Evolutionary conservation across 2,329 filamentous ascomycete species (phyloP).

Genomic region (Clonostachys rosea): DNA sequence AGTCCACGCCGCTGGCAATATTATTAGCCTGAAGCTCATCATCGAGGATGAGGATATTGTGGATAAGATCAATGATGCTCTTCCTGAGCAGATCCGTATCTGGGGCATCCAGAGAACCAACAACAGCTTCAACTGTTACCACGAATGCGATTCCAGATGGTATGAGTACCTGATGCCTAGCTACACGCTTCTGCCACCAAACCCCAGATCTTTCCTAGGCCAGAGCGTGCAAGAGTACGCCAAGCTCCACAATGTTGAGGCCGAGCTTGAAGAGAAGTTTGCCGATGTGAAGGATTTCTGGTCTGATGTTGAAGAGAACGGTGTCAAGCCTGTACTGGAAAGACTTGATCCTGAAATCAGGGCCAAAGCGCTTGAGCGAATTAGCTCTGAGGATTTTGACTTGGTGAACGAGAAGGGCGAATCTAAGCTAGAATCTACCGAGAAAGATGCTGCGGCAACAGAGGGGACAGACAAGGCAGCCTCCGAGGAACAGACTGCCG

Average conservation of each 20-base stretch:
- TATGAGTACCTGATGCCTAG: constrained; percentile 97
- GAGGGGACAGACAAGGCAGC: constrained; percentile 12
- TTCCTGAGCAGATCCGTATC: constrained; percentile 85
- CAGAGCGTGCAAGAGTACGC: constrained; percentile 77
- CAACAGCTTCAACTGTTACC: constrained; percentile 91
- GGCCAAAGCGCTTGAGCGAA: constrained; percentile 55
- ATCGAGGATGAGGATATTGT: constrained; percentile 87
- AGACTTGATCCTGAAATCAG: constrained; percentile 59
- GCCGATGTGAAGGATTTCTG: constrained; percentile 79
- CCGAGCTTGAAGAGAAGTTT: constrained; percentile 64
- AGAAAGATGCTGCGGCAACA: constrained; percentile 11
- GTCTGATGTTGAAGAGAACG: constrained; percentile 73
- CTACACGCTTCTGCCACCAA: constrained; percentile 87
- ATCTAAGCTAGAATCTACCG: background rate
- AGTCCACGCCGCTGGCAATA: constrained; percentile 91
- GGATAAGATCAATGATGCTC: constrained; percentile 80
- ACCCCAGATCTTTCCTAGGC: constrained; percentile 81
- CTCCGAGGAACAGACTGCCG: constrained; percentile 2
- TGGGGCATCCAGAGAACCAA: constrained; percentile 92
- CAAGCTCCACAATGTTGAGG: constrained; percentile 66
- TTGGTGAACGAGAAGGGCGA: constrained; percentile 15
- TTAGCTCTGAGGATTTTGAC: constrained; percentile 36
- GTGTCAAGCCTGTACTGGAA: constrained; percentile 67
- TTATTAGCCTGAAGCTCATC: constrained; percentile 93
- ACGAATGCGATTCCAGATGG: constrained; percentile 89